phyloP scores from a whole-genome alignment of 345 rosid genomes.

The Brassica rapa region DNA sequence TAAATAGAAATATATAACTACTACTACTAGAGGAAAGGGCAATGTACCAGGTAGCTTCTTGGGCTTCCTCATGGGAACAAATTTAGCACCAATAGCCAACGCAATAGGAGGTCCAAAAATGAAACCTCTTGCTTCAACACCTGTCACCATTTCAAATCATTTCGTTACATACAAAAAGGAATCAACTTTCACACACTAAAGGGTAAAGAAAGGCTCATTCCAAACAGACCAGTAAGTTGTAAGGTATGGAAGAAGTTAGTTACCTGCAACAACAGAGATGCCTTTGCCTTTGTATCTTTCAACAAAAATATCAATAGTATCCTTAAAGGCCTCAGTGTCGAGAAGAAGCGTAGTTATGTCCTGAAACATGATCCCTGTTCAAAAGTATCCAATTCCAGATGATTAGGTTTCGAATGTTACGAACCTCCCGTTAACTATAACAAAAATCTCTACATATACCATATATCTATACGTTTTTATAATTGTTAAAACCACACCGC shows the following conservation, averaged over 20 bases:
- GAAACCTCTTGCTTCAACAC: conserved; percentile 97
- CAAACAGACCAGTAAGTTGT: neutral
- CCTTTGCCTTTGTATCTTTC: conserved; percentile 66
- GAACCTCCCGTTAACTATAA: too few species aligned
- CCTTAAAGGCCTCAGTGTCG: conserved; percentile 67
- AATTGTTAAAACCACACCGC: too few species aligned
- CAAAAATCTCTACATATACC: too few species aligned
- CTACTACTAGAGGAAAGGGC: too few species aligned
- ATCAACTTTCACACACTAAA: neutral
- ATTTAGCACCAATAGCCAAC: conserved; percentile 96
- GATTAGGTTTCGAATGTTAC: neutral
- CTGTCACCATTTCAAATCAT: conserved; percentile 36
- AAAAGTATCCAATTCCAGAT: neutral
- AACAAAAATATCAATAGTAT: conserved; percentile 78
- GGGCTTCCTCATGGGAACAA: conserved; percentile 98
- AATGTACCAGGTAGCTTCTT: conserved; percentile 67
- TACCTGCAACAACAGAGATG: conserved; percentile 81
- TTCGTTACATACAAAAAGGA: neutral
- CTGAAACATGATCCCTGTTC: conserved; percentile 84
- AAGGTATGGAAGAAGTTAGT: conserved; percentile 23
- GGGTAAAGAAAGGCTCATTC: neutral
- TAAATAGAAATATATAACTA: too few species aligned
- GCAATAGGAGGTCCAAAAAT: conserved; percentile 99
- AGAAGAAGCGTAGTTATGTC: conserved; percentile 85
- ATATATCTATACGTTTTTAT: too few species aligned